Conservation (phyloP, 2,329 filamentous ascomycete species). For the Aurifilum marmelostoma region DNA sequence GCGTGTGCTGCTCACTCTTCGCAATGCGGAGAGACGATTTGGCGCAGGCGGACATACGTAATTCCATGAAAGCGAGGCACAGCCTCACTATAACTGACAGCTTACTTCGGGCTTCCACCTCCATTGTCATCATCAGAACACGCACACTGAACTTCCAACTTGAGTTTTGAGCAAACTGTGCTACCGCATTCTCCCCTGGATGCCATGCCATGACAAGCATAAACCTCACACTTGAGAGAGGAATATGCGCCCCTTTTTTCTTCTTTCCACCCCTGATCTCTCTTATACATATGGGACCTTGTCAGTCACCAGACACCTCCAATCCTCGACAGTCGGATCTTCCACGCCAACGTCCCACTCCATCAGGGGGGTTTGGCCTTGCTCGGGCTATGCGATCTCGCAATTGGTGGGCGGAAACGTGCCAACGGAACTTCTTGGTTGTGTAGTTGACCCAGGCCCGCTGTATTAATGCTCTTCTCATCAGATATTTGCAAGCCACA, state of each 20-base stretch:
- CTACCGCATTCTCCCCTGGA: too few species aligned
- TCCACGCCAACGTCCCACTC: not conserved
- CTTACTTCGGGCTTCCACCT: not conserved
- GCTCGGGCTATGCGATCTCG: not conserved
- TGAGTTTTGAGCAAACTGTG: too few species aligned
- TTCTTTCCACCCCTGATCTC: not conserved
- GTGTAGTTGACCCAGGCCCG: not conserved
- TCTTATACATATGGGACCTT: not conserved
- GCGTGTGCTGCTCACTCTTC: too few species aligned
- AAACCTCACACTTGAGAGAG: too few species aligned
- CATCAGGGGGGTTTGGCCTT: not conserved
- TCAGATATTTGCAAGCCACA: not conserved
- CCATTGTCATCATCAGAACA: not conserved
- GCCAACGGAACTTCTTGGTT: not conserved
- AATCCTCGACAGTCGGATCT: not conserved
- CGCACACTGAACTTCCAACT: not conserved
- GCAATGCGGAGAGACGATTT: too few species aligned
- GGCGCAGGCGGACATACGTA: too few species aligned
- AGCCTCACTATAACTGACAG: not conserved
- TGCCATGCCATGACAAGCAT: too few species aligned
- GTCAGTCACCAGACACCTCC: not conserved
- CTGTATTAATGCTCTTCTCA: too few species aligned
- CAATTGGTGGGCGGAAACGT: not conserved
- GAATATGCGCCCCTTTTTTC: not conserved
- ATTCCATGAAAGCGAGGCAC: too few species aligned